A percentile compares a stretch with the other conserved stretches of the same genome.
Evolutionary conservation across 768 basidiomycete species (phyloP).

Genomic region (Kwoniella bestiolae): DNA sequence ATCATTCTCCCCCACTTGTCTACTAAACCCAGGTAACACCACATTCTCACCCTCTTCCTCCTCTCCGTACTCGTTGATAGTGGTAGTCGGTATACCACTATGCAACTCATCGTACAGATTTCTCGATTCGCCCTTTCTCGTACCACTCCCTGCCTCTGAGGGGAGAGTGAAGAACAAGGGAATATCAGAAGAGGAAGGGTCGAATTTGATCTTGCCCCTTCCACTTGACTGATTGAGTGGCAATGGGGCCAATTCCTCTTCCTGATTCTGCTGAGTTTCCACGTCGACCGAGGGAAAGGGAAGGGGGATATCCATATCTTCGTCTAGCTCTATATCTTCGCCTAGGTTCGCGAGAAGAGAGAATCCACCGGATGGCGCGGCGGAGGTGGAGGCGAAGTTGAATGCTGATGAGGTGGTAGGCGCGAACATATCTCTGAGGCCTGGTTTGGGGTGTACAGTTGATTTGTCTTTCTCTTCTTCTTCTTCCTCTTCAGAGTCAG

Average conservation of each 20-base stretch:
- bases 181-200: slow-evolving; percentile 26
- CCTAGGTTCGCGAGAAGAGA: slow-evolving; percentile 49
- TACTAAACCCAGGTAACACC: slow-evolving; percentile 32
- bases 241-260: slow-evolving; percentile 15
- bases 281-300: not conserved
- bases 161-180: slow-evolving; percentile 48
- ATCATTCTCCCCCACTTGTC: slow-evolving; percentile 35
- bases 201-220: slow-evolving; percentile 33
- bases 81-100: not conserved
- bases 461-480: slow-evolving; percentile 3
- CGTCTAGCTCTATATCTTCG: slow-evolving; percentile 51
- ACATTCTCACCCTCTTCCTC: slow-evolving; percentile 7
- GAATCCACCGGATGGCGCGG: slow-evolving; percentile 28
- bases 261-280: not conserved
- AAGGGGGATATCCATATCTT: slow-evolving; percentile 47
- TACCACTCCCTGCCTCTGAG: not conserved
- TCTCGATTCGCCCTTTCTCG: slow-evolving; percentile 17
- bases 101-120: slow-evolving; percentile 20
- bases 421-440: slow-evolving; percentile 32
- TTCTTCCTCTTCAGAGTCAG: slow-evolving; percentile 8
- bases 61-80: slow-evolving; percentile 4
- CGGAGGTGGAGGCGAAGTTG: slow-evolving; percentile 14
- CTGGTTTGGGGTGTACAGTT: slow-evolving; percentile 8
- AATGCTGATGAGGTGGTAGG: slow-evolving; percentile 16
- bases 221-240: not conserved